These are phyloP conservation scores for Lichtheimia ramosa DNA, from an alignment of 371 early-diverging fungal genomes.

Conservation along the genomic window DNA sequence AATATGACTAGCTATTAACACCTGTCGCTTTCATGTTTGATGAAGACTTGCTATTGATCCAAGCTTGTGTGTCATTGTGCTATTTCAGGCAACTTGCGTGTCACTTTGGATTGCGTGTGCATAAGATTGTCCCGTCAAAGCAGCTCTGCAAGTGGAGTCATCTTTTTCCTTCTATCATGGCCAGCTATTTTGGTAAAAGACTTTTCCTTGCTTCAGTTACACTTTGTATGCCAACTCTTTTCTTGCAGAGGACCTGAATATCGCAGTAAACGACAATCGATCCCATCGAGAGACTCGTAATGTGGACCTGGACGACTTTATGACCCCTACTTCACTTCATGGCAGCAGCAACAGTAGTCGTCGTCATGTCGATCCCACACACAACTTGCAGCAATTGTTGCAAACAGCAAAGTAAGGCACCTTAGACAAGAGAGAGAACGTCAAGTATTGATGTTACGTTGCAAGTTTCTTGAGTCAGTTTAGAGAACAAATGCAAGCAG, in stretches of 20 bases:
- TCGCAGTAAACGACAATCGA: background rate
- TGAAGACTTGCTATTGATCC: too few species aligned
- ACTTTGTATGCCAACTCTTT: background rate
- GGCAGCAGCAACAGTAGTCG: background rate
- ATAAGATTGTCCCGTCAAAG: too few species aligned
- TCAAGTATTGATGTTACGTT: background rate
- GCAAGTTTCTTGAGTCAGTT: conserved; percentile 36
- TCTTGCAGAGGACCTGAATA: conserved; percentile 6
- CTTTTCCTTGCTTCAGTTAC: background rate
- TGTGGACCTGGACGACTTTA: conserved; percentile 11
- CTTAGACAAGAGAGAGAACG: background rate
- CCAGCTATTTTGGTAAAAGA: conserved; percentile 9
- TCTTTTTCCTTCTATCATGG: background rate
- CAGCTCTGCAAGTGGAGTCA: background rate
- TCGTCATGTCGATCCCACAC: background rate
- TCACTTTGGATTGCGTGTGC: too few species aligned
- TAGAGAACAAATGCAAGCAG: conserved; percentile 38
- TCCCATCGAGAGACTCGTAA: background rate
- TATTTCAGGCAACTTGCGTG: too few species aligned
- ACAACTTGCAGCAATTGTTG: conserved; percentile 27
- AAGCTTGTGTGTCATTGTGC: too few species aligned
- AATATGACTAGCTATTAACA: too few species aligned
- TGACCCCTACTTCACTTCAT: background rate
- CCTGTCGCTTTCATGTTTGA: too few species aligned
- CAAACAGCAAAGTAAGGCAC: conserved; percentile 36